Conservation (phyloP, 2,329 filamentous ascomycete genomes). For the Ophiostoma triangulosporum region DNA sequence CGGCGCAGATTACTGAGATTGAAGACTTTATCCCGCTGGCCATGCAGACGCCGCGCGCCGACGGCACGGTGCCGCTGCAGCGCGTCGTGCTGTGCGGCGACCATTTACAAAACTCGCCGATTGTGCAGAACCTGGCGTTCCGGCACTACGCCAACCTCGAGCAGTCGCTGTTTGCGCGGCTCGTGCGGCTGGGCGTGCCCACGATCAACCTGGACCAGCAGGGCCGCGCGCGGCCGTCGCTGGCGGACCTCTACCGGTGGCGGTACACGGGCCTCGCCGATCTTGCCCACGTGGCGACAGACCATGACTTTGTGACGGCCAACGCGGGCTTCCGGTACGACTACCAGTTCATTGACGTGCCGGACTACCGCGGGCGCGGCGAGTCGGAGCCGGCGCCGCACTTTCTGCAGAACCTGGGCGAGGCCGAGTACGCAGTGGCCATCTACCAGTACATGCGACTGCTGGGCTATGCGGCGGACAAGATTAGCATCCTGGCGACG, state of each 20-base stretch:
- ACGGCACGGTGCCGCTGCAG: conserved; percentile 64
- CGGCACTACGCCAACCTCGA: conserved; percentile 91
- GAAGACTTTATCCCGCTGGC: conserved; percentile 92
- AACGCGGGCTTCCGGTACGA: conserved; percentile 91
- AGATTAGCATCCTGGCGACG: conserved; percentile 81
- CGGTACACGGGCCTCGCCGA: conserved; percentile 72
- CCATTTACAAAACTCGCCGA: conserved; percentile 90
- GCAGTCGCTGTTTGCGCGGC: conserved; percentile 83
- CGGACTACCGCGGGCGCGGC: conserved; percentile 79
- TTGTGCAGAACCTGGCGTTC: conserved; percentile 90
- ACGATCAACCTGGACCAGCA: conserved; percentile 83
- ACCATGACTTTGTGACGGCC: conserved; percentile 60
- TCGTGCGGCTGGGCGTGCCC: conserved; percentile 86
- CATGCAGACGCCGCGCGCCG: conserved; percentile 70
- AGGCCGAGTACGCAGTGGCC: conserved; percentile 93
- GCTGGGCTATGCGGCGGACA: conserved; percentile 71
- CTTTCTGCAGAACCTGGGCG: conserved; percentile 91
- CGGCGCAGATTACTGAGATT: conserved; percentile 92
- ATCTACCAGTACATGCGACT: conserved; percentile 96
- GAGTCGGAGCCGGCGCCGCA: conserved; percentile 85
- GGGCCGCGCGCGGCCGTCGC: conserved; percentile 74
- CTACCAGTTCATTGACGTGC: conserved; percentile 93
- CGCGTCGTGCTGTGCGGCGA: conserved; percentile 88
- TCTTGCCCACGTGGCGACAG: conserved; percentile 56
- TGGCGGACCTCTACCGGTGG: conserved; percentile 88